A percentile compares a stretch with the other conserved stretches of the same genome.
phyloP scores from a whole-genome alignment of 768 basidiomycete species.

The Phaeotremella fagi region DNA sequence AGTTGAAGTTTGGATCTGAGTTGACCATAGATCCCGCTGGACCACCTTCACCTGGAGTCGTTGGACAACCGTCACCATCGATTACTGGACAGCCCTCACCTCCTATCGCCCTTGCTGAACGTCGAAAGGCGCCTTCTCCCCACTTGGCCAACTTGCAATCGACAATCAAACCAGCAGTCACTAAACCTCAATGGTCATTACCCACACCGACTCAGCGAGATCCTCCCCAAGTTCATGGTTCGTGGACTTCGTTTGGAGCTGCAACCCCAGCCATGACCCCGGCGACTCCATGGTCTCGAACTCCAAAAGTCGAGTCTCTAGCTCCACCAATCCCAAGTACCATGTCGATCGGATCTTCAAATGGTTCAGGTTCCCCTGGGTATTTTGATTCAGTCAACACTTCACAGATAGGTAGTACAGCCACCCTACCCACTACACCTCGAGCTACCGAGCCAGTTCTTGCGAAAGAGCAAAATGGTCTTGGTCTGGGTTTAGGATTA shows the following conservation, averaged over 20 bases:
- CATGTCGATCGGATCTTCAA: constrained; percentile 6
- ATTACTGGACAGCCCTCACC: too few species aligned
- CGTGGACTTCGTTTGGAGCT: constrained; percentile 37
- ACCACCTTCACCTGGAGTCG: too few species aligned
- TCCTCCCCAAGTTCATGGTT: background rate
- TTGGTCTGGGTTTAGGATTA: background rate
- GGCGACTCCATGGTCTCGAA: background rate
- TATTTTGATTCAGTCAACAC: constrained; percentile 24
- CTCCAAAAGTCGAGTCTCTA: background rate
- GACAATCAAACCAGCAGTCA: constrained; percentile 8
- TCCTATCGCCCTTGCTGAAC: constrained; percentile 10
- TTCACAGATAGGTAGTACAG: constrained; percentile 6
- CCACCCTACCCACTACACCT: constrained; percentile 3
- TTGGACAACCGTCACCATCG: too few species aligned
- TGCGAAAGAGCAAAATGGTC: background rate
- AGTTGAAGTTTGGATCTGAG: background rate
- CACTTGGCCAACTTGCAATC: constrained; percentile 11
- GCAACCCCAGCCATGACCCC: constrained; percentile 3
- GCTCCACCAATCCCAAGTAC: constrained; percentile 3
- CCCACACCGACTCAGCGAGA: constrained; percentile 28
- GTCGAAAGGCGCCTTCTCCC: constrained; percentile 17
- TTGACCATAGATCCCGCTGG: background rate
- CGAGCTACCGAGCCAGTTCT: background rate
- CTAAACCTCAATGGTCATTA: constrained; percentile 27
- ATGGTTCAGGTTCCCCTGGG: constrained; percentile 4